Conservation (phyloP, 257 asterid genomes). For the Marsdenia floribunda region DNA sequence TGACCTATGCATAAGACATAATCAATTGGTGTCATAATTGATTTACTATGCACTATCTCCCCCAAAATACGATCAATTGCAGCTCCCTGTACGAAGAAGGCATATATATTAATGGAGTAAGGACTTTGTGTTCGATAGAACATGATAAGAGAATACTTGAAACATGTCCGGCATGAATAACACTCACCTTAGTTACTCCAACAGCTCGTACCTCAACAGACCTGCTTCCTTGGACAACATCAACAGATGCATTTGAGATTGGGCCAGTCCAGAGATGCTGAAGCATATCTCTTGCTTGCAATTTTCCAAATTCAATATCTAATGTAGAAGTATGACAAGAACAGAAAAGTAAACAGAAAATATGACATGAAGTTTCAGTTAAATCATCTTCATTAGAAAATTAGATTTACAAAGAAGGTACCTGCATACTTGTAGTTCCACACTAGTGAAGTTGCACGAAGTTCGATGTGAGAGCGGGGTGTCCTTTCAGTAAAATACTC, state of each 20-base stretch:
- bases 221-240: constrained; percentile 90
- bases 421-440: constrained; percentile 99
- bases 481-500: constrained; percentile 98
- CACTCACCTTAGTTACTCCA: constrained; percentile 87
- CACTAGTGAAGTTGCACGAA: constrained; percentile 85
- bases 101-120: not conserved
- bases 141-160: not conserved
- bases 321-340: constrained; percentile 15
- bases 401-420: constrained; percentile 20
- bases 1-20: constrained; percentile 85
- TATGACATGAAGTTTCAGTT: constrained; percentile 3
- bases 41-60: constrained; percentile 84
- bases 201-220: constrained; percentile 96
- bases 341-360: constrained; percentile 9
- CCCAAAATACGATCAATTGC: constrained; percentile 91
- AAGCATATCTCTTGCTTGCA: constrained; percentile 99
- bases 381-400: constrained; percentile 14
- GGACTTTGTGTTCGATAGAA: not conserved
- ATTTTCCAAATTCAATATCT: constrained; percentile 92
- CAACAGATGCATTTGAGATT: constrained; percentile 87
- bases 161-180: not conserved
- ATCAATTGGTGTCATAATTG: constrained; percentile 74
- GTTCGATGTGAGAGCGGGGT: constrained; percentile 84
- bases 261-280: constrained; percentile 99
- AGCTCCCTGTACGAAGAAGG: constrained; percentile 56